Conservation (phyloP, 768 basidiomycete species). For the Cystofilobasidium bisporidii region DNA sequence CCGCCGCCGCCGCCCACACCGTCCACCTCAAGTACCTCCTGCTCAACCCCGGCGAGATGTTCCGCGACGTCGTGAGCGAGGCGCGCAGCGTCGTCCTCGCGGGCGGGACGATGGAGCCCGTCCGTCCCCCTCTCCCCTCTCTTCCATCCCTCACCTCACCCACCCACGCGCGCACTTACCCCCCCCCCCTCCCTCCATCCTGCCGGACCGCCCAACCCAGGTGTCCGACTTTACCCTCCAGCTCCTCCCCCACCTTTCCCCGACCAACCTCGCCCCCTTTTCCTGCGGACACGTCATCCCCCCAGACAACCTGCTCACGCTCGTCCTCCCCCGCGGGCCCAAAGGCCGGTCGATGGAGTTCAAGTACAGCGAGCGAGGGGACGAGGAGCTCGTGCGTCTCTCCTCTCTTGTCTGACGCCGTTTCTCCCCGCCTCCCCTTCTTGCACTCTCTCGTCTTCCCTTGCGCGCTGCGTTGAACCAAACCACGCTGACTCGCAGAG, state of each 20-base stretch:
- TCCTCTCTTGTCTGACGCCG: background rate
- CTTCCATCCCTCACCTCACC: background rate
- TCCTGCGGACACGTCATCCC: constrained; percentile 92
- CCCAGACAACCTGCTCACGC: constrained; percentile 59
- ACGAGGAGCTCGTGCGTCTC: constrained; percentile 49
- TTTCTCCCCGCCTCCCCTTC: background rate
- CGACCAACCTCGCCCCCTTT: constrained; percentile 61
- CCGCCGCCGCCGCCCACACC: background rate
- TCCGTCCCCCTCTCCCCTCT: constrained; percentile 38
- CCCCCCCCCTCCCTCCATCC: background rate
- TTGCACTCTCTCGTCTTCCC: background rate
- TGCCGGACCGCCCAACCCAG: constrained; percentile 41
- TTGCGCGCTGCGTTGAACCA: too few species aligned
- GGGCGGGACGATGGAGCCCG: constrained; percentile 98
- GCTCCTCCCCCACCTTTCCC: constrained; percentile 58
- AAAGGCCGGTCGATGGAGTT: constrained; percentile 65
- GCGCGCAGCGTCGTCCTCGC: constrained; percentile 82
- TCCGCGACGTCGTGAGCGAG: constrained; percentile 68
- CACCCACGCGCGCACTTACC: too few species aligned
- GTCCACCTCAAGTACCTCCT: constrained; percentile 80
- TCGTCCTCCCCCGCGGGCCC: constrained; percentile 67
- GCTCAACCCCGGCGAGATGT: constrained; percentile 79
- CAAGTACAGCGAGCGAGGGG: constrained; percentile 63
- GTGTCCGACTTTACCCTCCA: constrained; percentile 78
- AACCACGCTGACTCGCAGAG: too few species aligned